These are phyloP conservation scores for Ganoderma leucocontextum DNA, from an alignment of 1,284 basidiomycete genomes.

Conservation along the genomic window DNA sequence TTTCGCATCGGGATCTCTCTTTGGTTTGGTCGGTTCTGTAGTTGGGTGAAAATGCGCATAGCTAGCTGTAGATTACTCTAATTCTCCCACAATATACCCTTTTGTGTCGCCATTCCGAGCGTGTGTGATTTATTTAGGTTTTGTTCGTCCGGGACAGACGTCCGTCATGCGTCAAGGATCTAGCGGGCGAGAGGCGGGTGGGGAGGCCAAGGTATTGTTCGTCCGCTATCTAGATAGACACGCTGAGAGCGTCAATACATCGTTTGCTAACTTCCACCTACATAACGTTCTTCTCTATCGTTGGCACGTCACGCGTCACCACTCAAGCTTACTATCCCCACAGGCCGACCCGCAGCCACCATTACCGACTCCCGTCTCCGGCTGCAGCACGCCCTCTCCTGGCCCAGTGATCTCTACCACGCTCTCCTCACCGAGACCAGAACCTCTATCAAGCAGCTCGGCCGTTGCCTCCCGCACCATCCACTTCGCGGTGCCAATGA, in stretches of 20 bases:
- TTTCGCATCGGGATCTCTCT: background rate
- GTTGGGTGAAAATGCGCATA: background rate
- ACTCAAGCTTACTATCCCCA: conserved; percentile 28
- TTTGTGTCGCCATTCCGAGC: background rate
- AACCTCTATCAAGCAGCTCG: conserved; percentile 51
- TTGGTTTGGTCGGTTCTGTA: background rate
- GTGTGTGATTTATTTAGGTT: background rate
- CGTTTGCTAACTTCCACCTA: too few relatives aligned
- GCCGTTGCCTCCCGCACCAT: conserved; percentile 62
- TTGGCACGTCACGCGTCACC: conserved; percentile 20
- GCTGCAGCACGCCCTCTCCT: conserved; percentile 7
- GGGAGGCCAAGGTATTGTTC: too few relatives aligned
- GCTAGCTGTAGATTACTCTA: background rate
- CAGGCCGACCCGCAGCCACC: conserved; percentile 17
- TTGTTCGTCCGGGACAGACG: background rate
- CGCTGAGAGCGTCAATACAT: background rate
- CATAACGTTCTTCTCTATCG: too few relatives aligned
- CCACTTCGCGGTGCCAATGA: conserved; percentile 75
- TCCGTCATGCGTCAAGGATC: background rate
- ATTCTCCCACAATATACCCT: background rate
- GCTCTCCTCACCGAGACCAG: conserved; percentile 39
- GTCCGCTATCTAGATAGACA: background rate
- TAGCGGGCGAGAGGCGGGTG: background rate
- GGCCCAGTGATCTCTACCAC: conserved; percentile 52
- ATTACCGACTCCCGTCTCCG: background rate